Evolutionary conservation across 495 filamentous ascomycete species (phyloP).

Genomic region (Penicillium nucicola): DNA sequence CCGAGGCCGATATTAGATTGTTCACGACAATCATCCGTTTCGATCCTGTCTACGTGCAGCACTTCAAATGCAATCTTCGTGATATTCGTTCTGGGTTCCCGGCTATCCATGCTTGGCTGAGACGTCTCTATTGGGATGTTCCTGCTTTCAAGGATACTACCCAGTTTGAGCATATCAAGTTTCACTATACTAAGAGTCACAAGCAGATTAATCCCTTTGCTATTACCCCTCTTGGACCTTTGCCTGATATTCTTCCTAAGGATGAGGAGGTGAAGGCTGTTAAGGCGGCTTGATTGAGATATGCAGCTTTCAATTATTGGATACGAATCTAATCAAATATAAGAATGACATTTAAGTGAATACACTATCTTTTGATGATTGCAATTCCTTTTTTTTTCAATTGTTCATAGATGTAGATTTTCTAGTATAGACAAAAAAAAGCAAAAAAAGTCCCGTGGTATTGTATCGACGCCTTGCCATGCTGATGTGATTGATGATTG

Average conservation of each 20-base stretch:
- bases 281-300: conserved; percentile 25
- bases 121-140: conserved; percentile 66
- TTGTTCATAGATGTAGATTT: conserved; percentile 9
- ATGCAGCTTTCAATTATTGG: not conserved
- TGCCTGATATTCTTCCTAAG: conserved; percentile 58
- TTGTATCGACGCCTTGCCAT: conserved; percentile 38
- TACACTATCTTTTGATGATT: not conserved
- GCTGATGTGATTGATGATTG: conserved; percentile 22
- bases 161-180: conserved; percentile 69
- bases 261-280: conserved; percentile 60
- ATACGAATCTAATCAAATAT: not conserved
- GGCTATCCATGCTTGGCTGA: conserved; percentile 63
- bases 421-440: conserved; percentile 14
- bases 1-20: conserved; percentile 79
- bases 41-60: conserved; percentile 86
- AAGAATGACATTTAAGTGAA: not conserved
- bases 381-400: conserved; percentile 1
- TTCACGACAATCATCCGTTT: conserved; percentile 85
- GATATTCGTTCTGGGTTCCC: conserved; percentile 80
- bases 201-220: conserved; percentile 61
- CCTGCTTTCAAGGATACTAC: conserved; percentile 61
- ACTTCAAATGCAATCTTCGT: conserved; percentile 88
- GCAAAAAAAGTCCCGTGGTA: conserved; percentile 9
- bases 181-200: conserved; percentile 70
- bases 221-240: conserved; percentile 65